Percentiles rank a stretch among this genome's conserved stretches.
Evolutionary conservation across 257 asterid genomes (phyloP).

Genomic region (Euphrasia confusa): DNA sequence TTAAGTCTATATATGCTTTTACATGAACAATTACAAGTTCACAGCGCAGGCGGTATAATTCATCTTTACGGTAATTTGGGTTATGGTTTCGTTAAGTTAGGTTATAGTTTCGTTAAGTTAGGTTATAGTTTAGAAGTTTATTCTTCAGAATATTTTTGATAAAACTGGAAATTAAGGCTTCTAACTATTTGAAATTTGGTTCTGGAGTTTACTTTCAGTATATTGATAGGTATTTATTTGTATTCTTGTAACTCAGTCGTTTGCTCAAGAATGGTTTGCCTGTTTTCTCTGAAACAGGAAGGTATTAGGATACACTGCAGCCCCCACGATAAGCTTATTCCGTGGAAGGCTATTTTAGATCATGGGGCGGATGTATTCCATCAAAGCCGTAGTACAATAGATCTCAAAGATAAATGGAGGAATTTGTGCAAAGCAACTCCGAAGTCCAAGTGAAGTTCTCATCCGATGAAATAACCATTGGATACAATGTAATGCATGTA

Average conservation of each 20-base stretch:
- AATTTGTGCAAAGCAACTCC: conserved; percentile 42
- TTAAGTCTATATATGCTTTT: background rate
- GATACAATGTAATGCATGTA: background rate
- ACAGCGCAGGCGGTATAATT: background rate
- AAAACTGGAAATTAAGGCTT: background rate
- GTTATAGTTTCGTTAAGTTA: background rate
- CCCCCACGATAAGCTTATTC: conserved; percentile 27
- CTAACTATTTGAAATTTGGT: background rate
- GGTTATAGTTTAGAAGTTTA: background rate
- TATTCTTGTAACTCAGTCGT: background rate
- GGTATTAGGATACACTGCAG: conserved; percentile 30
- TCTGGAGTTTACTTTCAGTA: background rate
- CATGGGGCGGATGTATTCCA: conserved; percentile 44
- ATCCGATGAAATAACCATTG: conserved; percentile 2
- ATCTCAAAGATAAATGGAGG: conserved; percentile 80
- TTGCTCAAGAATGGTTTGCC: conserved; percentile 4
- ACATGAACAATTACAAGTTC: background rate
- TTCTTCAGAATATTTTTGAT: background rate
- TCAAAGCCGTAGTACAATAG: conserved; percentile 42
- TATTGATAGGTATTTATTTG: background rate
- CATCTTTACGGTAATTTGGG: background rate
- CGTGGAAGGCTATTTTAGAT: conserved; percentile 52
- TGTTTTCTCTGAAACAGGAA: conserved; percentile 38
- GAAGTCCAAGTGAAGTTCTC: conserved; percentile 21
- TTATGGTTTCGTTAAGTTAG: background rate